Evolutionary conservation across 2,329 filamentous ascomycete species (phyloP), one percentile per base, ranked within the genome.

Genomic region (Seiridium cupressi): DNA sequence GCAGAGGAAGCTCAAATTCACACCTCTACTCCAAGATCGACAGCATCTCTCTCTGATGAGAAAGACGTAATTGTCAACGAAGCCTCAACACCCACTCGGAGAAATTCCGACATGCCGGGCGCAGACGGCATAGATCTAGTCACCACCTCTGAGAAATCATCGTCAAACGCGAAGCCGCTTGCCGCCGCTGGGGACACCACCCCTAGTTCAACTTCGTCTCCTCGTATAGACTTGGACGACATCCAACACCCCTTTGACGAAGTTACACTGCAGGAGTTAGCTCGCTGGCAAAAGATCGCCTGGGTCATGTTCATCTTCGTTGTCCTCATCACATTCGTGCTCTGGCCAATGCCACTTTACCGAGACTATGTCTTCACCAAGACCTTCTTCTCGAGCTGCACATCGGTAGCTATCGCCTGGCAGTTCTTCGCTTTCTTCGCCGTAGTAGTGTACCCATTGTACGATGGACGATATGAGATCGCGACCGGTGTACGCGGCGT

Each of bases 311-410:
- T 76, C 53, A 65, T 77, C 1, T 67, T 76, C 40, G 73, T 80
- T 53, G 73, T 82, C 1, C 64, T 81, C 6, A 67, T 79, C 8
- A 82, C 80, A 0, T 76, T 81, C 34, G 64, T 83, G 9, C 63
- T 75, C 1, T 83, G 79, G 81, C 80, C 79, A 0, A 71, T 83
- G 68, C 79, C 80, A 31, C 70, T 83, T 4, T 82, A 83, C 62
- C 75, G 79, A 2, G 69, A 78, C 64, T 83, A 77, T 57, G 74
- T 83, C 44, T 83, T 82, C 61, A 79, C 74, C 0, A 75, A 74
- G 63, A 65, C 71, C 0, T 81, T 82, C 61, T 81, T 81, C 64
- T 69, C 70, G 1, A 76, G 77, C 0, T 82, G 79, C 79, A 72
- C 75, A 0, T 70, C 72, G 0, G 74, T 81, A 3, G 74, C 78